These are phyloP conservation scores for Nakaseomyces kungkrabaensis DNA, from an alignment of 1,139 yeast genomes.

Conservation along the genomic window DNA sequence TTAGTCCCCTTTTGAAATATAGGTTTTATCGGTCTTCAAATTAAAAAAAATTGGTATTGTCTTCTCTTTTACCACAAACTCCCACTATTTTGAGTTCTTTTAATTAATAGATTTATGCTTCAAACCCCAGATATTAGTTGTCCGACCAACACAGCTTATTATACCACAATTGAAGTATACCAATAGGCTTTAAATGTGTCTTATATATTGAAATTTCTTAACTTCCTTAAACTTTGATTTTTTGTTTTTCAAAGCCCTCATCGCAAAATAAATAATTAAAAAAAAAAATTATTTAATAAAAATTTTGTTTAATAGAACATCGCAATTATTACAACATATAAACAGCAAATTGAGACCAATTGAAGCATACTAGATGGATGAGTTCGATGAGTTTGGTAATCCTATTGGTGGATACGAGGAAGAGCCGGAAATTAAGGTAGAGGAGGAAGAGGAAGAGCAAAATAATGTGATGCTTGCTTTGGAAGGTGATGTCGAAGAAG, in stretches of 20 bases:
- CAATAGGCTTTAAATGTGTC: no score
- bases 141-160: no score
- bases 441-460: constrained; percentile 3
- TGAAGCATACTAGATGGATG: background rate
- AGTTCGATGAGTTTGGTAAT: constrained; percentile 45
- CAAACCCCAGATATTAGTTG: no score
- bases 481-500: background rate
- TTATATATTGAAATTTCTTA: no score
- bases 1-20: no score
- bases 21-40: background rate
- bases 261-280: background rate
- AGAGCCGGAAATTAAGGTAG: constrained; percentile 36
- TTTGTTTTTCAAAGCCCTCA: background rate
- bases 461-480: background rate
- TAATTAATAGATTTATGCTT: no score
- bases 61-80: no score
- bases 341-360: no score
- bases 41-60: no score
- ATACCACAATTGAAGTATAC: no score
- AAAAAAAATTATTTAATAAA: background rate
- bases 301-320: background rate
- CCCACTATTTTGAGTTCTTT: no score
- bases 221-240: no score
- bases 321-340: background rate
- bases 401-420: constrained; percentile 41